phyloP scores from a whole-genome alignment of 306 rosid genomes.

The Hylodesmum podocarpum region DNA sequence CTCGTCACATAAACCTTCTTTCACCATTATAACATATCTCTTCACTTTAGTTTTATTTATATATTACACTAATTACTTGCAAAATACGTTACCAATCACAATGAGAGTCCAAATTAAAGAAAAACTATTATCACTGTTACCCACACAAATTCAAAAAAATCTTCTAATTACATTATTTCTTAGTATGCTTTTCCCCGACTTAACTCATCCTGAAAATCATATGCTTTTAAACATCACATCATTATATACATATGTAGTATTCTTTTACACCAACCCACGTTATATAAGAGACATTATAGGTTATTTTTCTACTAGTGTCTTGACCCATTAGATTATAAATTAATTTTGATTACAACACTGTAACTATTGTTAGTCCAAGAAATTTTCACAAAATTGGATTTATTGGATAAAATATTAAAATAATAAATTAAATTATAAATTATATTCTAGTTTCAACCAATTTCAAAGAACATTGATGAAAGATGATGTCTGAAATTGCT shows the following conservation, averaged over 20 bases:
- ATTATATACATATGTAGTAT: neutral
- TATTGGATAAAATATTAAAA: too few relatives aligned
- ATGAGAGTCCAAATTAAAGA: slow-evolving; percentile 21
- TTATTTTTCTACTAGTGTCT: too few relatives aligned
- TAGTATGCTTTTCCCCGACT: neutral
- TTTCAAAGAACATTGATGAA: too few relatives aligned
- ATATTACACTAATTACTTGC: slow-evolving; percentile 88
- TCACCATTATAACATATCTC: slow-evolving; percentile 82
- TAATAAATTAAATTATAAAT: too few relatives aligned
- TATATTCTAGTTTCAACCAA: too few relatives aligned
- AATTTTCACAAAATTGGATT: too few relatives aligned
- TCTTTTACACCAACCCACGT: too few relatives aligned
- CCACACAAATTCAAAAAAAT: neutral
- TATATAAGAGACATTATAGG: too few relatives aligned
- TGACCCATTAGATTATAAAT: too few relatives aligned
- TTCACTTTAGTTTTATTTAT: slow-evolving; percentile 82
- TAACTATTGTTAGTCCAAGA: too few relatives aligned
- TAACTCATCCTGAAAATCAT: neutral
- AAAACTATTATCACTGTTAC: neutral
- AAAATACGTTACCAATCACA: slow-evolving; percentile 20
- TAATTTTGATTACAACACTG: too few relatives aligned
- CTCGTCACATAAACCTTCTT: slow-evolving; percentile 96
- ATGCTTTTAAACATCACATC: slow-evolving; percentile 18
- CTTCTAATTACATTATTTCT: neutral
- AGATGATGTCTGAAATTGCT: too few relatives aligned